Evolutionary conservation across 805 yeast genomes (phyloP).

Genomic region (Yamadazyma olivae): DNA sequence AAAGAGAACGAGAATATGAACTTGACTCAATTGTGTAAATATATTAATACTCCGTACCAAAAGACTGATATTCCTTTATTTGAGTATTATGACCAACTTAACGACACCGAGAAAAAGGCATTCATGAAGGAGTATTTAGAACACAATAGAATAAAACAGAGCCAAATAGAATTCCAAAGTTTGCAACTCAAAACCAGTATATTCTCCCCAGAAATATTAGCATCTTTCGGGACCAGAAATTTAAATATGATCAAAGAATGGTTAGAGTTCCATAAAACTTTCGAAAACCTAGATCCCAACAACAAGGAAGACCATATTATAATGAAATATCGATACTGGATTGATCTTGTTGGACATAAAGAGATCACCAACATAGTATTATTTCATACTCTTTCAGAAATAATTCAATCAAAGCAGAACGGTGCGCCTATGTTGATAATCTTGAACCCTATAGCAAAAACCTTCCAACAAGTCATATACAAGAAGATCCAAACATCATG

Average conservation of each 20-base stretch:
- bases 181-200: conserved; percentile 6
- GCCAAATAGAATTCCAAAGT: conserved; percentile 24
- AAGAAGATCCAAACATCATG: not conserved
- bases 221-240: not conserved
- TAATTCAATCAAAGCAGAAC: not conserved
- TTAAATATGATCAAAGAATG: not conserved
- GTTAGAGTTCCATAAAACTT: not conserved
- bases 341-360: conserved; percentile 3
- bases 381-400: not conserved
- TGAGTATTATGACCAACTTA: conserved; percentile 17
- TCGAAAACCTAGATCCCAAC: conserved; percentile 1
- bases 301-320: conserved; percentile 4
- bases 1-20: conserved; percentile 11
- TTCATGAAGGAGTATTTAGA: conserved; percentile 24
- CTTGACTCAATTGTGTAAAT: conserved; percentile 19
- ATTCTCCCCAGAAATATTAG: not conserved
- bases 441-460: not conserved
- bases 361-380: conserved; percentile 1
- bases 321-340: conserved; percentile 5
- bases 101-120: conserved; percentile 8
- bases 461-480: not conserved
- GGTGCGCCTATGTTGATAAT: not conserved
- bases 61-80: conserved; percentile 15
- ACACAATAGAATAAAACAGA: conserved; percentile 24
- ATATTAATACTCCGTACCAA: conserved; percentile 14